Conservation (phyloP, 2,329 filamentous ascomycete genomes). For the Diaporthe batatas region DNA sequence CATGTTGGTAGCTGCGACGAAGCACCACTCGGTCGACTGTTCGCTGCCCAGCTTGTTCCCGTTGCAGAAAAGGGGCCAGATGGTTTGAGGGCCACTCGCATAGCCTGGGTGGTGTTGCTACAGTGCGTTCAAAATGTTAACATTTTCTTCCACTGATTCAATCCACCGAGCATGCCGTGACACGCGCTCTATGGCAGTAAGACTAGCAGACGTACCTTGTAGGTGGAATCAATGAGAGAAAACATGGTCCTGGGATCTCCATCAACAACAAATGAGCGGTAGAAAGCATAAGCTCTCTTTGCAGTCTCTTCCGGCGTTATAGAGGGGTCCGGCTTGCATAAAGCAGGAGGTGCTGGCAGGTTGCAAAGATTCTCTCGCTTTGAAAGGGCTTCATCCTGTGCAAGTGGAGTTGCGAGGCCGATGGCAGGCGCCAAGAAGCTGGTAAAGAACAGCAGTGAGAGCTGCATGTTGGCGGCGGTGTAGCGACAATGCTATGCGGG, state of each 20-base stretch:
- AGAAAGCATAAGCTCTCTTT: slow-evolving; percentile 55
- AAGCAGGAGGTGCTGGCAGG: slow-evolving; percentile 50
- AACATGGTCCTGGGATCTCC: slow-evolving; percentile 57
- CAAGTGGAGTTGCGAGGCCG: slow-evolving; percentile 48
- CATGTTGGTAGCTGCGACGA: slow-evolving; percentile 56
- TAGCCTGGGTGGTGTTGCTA: slow-evolving; percentile 57
- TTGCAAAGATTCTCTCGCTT: slow-evolving; percentile 56
- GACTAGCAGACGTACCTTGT: slow-evolving; percentile 49
- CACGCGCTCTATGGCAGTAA: background rate
- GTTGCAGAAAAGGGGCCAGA: slow-evolving; percentile 56
- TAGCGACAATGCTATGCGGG: background rate
- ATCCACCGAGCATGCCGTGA: background rate
- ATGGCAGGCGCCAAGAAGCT: slow-evolving; percentile 48
- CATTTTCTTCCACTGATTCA: background rate
- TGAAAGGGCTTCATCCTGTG: slow-evolving; percentile 43
- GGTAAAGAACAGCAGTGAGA: slow-evolving; percentile 41
- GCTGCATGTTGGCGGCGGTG: slow-evolving; percentile 47
- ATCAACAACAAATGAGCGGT: slow-evolving; percentile 56
- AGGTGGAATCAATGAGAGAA: slow-evolving; percentile 54
- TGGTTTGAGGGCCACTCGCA: slow-evolving; percentile 51
- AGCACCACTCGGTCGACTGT: slow-evolving; percentile 52
- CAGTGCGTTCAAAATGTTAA: slow-evolving; percentile 18
- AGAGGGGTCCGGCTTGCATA: slow-evolving; percentile 52
- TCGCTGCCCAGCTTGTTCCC: slow-evolving; percentile 53
- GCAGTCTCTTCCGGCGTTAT: slow-evolving; percentile 55